Evolutionary conservation across 1,284 basidiomycete species (phyloP).

Genomic region (Thelephora terrestris): DNA sequence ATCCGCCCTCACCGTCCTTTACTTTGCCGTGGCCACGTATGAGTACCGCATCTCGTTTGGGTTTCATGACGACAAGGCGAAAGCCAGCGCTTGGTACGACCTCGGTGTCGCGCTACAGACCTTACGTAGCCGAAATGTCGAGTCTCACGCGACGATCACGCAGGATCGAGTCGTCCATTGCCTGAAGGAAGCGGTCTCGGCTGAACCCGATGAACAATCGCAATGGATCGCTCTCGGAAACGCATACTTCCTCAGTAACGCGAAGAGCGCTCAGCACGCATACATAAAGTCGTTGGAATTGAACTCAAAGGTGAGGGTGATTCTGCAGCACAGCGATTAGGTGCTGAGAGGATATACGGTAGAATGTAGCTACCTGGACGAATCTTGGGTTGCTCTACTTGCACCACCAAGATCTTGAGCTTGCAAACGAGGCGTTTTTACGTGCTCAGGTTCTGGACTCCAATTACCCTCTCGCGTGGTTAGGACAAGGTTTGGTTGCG

Average conservation of each 20-base stretch:
- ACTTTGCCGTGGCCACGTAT: constrained; percentile 59
- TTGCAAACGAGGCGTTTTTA: constrained; percentile 83
- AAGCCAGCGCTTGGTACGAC: constrained; percentile 70
- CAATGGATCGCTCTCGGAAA: constrained; percentile 83
- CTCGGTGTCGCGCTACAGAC: constrained; percentile 53
- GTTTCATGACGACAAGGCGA: constrained; percentile 44
- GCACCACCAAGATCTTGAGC: constrained; percentile 68
- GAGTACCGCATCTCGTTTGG: constrained; percentile 67
- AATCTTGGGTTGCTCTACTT: constrained; percentile 88
- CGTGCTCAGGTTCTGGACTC: constrained; percentile 89
- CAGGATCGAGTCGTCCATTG: constrained; percentile 50
- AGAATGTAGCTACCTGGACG: constrained; percentile 79
- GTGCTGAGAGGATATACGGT: constrained; percentile 7
- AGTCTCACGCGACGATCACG: constrained; percentile 7
- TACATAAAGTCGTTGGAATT: constrained; percentile 87
- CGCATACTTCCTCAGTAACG: constrained; percentile 58
- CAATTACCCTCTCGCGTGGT: constrained; percentile 86
- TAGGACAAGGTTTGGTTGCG: constrained; percentile 86
- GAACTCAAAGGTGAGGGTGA: constrained; percentile 55
- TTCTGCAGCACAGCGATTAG: neutral
- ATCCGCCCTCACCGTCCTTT: constrained; percentile 33
- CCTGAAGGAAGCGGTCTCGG: constrained; percentile 67
- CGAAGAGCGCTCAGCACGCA: constrained; percentile 80
- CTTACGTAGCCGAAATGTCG: constrained; percentile 7
- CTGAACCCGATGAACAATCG: constrained; percentile 62